Percentiles rank a stretch among this genome's conserved stretches.
These are phyloP conservation scores for Penicillium simplicissimum DNA, from an alignment of 495 filamentous ascomycete genomes.

Conservation along the genomic window DNA sequence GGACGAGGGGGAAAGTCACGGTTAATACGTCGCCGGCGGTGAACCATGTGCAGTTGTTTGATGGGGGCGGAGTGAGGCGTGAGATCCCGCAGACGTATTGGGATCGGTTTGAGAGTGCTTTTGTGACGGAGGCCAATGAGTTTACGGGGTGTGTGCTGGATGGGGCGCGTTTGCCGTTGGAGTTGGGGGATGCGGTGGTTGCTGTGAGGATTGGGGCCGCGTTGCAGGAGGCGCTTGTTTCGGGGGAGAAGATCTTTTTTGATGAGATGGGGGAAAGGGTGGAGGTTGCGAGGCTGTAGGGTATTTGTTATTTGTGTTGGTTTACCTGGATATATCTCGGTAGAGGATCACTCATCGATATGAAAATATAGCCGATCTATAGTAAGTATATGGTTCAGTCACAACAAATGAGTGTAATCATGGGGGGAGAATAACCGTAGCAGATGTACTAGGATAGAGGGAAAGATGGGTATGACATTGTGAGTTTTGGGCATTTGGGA, in stretches of 20 bases:
- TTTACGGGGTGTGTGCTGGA: slow-evolving; percentile 58
- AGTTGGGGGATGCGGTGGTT: slow-evolving; percentile 55
- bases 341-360: no score
- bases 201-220: slow-evolving; percentile 56
- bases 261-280: slow-evolving; percentile 48
- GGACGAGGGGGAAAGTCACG: slow-evolving; percentile 58
- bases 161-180: slow-evolving; percentile 50
- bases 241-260: slow-evolving; percentile 60
- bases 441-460: no score
- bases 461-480: no score
- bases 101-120: slow-evolving; percentile 62
- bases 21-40: slow-evolving; percentile 55
- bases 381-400: background rate
- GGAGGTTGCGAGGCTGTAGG: slow-evolving; percentile 20
- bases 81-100: slow-evolving; percentile 62
- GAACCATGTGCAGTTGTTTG: slow-evolving; percentile 55
- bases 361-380: no score
- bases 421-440: no score
- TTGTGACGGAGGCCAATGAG: slow-evolving; percentile 63
- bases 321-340: background rate
- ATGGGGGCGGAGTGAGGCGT: slow-evolving; percentile 48
- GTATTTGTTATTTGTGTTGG: no score
- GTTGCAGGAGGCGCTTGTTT: slow-evolving; percentile 35
- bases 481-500: no score
- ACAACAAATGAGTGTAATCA: background rate